phyloP scores from a whole-genome alignment of 2,329 filamentous ascomycete species.

The Penicillium sp. region DNA sequence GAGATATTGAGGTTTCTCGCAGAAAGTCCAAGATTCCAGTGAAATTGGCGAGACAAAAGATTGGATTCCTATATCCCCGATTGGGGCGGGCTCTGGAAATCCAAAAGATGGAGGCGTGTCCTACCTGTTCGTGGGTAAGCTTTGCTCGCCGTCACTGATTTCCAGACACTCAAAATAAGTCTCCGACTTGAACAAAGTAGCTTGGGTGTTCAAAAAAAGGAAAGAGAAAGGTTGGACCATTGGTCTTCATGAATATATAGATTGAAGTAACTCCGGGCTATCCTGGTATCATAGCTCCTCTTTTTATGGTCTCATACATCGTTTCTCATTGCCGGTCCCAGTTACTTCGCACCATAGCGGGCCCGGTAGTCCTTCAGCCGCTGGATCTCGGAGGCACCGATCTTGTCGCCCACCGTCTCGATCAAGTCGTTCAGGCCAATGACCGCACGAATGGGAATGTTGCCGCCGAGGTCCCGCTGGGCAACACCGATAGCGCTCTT shows the following conservation, averaged over 20 bases:
- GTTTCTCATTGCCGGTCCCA: conserved; percentile 8
- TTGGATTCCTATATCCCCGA: conserved; percentile 14
- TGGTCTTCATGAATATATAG: conserved; percentile 1
- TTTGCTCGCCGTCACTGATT: background rate
- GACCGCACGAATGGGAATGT: conserved; percentile 79
- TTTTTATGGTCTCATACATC: conserved; percentile 27
- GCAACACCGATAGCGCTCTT: conserved; percentile 86
- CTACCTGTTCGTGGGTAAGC: conserved; percentile 5
- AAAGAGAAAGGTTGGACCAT: background rate
- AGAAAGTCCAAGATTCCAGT: background rate
- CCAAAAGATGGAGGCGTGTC: background rate
- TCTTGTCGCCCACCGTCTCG: conserved; percentile 63
- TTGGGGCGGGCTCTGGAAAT: conserved; percentile 4
- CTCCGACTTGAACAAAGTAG: background rate
- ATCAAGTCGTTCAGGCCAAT: conserved; percentile 74
- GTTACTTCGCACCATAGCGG: conserved; percentile 43
- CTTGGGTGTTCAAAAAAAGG: background rate
- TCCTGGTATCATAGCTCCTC: conserved; percentile 25
- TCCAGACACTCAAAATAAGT: background rate
- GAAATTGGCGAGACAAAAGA: background rate
- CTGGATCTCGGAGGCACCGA: conserved; percentile 63
- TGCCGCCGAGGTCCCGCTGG: conserved; percentile 69
- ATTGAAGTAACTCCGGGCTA: conserved; percentile 15
- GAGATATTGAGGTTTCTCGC: background rate
- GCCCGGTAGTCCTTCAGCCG: conserved; percentile 72